These are phyloP conservation scores for Cyberlindnera euphorbiiphila DNA, from an alignment of 805 yeast species.

Conservation along the genomic window DNA sequence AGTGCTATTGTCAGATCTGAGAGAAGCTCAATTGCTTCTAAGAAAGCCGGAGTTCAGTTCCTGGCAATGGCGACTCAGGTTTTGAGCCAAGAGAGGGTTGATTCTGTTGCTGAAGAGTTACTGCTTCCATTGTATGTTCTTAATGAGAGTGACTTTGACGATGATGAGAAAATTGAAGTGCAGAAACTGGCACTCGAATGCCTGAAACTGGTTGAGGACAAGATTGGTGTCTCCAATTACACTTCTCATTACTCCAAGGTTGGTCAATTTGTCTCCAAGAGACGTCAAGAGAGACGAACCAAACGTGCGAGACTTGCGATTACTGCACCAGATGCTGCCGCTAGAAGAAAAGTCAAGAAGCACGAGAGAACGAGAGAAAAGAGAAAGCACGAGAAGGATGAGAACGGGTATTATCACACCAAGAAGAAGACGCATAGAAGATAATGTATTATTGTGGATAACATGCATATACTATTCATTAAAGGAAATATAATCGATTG, in stretches of 20 bases:
- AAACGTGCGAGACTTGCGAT: conserved; percentile 74
- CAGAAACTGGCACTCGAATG: conserved; percentile 58
- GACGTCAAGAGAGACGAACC: conserved; percentile 73
- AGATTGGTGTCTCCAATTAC: conserved; percentile 69
- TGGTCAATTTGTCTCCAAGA: conserved; percentile 50
- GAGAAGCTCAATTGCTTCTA: conserved; percentile 51
- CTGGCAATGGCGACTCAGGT: conserved; percentile 61
- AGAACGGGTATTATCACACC: conserved; percentile 66
- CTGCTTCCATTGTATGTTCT: conserved; percentile 51
- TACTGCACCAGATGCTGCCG: conserved; percentile 77
- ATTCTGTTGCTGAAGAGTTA: conserved; percentile 42
- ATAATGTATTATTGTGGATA: conserved; percentile 1
- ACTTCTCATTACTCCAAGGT: conserved; percentile 59
- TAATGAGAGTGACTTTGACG: conserved; percentile 41
- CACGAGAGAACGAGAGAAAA: conserved; percentile 74
- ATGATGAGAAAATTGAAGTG: conserved; percentile 49
- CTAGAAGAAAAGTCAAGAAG: conserved; percentile 70
- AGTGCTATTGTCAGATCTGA: conserved; percentile 66
- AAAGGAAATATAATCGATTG: neutral
- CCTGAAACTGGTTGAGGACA: conserved; percentile 58
- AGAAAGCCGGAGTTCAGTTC: conserved; percentile 65
- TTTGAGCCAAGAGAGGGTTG: conserved; percentile 39
- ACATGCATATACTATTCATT: neutral
- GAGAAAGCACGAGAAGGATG: conserved; percentile 71
- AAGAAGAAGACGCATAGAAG: conserved; percentile 38